Evolutionary conservation across 2,329 filamentous ascomycete genomes (phyloP).

Genomic region (Trichoderma semiorbis): DNA sequence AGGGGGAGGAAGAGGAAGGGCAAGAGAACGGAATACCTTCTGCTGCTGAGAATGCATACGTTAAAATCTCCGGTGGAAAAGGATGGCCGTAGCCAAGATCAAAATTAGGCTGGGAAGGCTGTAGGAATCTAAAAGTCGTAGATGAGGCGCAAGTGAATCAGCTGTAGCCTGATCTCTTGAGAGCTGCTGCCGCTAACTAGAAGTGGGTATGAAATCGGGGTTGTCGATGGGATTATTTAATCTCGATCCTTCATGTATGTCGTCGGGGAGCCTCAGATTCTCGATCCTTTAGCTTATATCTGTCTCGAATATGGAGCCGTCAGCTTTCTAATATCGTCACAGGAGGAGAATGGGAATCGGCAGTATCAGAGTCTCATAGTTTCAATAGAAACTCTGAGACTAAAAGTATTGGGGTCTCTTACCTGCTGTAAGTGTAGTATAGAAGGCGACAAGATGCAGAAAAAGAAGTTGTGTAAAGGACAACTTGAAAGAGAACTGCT

Average conservation of each 20-base stretch:
- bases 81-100: background rate
- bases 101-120: background rate
- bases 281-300: background rate
- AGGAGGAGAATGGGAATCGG: background rate
- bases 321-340: background rate
- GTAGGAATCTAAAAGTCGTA: background rate
- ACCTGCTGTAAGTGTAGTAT: background rate
- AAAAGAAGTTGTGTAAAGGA: background rate
- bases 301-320: background rate
- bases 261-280: background rate
- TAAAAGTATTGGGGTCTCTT: background rate
- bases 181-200: background rate
- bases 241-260: constrained; percentile 10
- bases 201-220: background rate
- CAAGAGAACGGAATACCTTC: constrained; percentile 25
- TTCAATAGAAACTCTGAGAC: background rate
- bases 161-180: background rate
- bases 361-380: background rate
- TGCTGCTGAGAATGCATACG: constrained; percentile 34
- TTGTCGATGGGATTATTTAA: background rate
- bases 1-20: background rate
- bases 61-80: constrained; percentile 18
- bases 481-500: background rate
- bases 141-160: background rate
- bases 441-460: background rate